These are phyloP conservation scores for Isatis lusitanica DNA, from an alignment of 441 rosid genomes.

Conservation along the genomic window DNA sequence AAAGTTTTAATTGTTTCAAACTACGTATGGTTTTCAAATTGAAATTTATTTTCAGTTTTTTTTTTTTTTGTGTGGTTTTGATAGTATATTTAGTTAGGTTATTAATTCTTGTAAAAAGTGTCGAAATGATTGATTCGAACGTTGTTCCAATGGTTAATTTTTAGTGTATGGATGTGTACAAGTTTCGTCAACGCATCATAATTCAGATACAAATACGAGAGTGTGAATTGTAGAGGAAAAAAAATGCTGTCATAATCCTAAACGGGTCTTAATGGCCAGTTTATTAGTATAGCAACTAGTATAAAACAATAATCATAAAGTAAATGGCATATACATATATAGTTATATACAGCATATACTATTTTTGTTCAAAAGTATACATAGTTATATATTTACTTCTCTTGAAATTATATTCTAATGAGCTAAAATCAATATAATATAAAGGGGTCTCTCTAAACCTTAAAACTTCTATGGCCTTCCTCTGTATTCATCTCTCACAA, in stretches of 20 bases:
- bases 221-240: neutral
- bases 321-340: neutral
- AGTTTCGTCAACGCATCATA: neutral
- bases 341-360: neutral
- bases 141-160: neutral
- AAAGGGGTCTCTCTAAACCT: conserved; percentile 21
- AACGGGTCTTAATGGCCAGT: neutral
- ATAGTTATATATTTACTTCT: neutral
- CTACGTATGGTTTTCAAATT: too few species aligned
- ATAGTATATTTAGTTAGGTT: neutral
- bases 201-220: neutral
- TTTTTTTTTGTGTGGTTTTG: neutral
- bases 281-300: neutral
- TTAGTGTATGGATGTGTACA: neutral
- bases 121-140: neutral
- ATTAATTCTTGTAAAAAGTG: neutral
- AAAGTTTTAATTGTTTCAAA: too few species aligned
- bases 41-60: neutral
- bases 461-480: conserved; percentile 33
- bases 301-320: neutral
- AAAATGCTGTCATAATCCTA: neutral
- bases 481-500: conserved; percentile 20
- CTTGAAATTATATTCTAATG: conserved; percentile 19
- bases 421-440: conserved; percentile 6
- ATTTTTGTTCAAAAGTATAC: neutral